Conservation (phyloP, 305 asterid genomes). For the Coffea humblotiana region DNA sequence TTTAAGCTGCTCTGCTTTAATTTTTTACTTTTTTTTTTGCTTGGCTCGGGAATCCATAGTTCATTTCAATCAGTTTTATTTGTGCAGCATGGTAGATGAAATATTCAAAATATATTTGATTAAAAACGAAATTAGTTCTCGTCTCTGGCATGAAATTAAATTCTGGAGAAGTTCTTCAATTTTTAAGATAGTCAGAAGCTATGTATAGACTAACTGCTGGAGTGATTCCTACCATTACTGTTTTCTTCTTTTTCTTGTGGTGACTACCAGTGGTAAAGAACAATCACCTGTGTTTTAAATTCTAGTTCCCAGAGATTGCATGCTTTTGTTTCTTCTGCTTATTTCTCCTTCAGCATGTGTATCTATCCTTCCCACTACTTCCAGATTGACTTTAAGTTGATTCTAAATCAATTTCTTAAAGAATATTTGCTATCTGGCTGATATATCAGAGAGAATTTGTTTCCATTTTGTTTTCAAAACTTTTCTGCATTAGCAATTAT, state of each 20-base stretch:
- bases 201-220: neutral
- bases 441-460: neutral
- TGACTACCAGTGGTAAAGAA: too few species aligned
- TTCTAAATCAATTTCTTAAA: neutral
- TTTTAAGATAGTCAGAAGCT: too few species aligned
- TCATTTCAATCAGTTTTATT: neutral
- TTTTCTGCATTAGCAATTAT: neutral
- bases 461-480: neutral
- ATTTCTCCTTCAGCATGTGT: neutral
- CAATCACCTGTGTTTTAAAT: too few species aligned
- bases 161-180: too few species aligned
- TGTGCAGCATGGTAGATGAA: neutral
- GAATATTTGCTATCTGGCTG: neutral
- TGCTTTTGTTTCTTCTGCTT: neutral
- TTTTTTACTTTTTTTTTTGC: too few species aligned
- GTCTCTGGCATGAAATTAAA: neutral
- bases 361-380: neutral
- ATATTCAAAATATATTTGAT: too few species aligned
- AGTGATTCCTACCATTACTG: neutral
- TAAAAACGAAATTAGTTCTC: too few species aligned
- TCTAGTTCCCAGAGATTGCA: too few species aligned
- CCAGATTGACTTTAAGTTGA: neutral
- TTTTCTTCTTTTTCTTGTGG: neutral
- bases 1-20: neutral
- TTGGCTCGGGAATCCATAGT: neutral